These are phyloP conservation scores for Tricholoma saponaceum DNA, from an alignment of 768 basidiomycete genomes.

Conservation along the genomic window DNA sequence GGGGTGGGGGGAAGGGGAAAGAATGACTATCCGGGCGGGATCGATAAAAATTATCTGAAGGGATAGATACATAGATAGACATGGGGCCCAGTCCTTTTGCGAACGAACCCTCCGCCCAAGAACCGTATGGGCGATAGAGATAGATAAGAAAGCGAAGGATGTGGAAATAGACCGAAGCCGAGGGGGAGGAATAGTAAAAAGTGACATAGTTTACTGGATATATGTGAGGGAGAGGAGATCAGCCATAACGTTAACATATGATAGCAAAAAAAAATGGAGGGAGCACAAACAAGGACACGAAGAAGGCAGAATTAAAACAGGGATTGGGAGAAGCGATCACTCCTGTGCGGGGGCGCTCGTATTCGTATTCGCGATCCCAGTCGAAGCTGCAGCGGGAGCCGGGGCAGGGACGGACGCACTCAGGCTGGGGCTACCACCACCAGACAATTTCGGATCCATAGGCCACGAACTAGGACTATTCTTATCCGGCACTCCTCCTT, in stretches of 20 bases:
- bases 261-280: background rate
- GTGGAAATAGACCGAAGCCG: background rate
- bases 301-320: background rate
- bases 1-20: background rate
- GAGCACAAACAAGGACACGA: background rate
- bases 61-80: background rate
- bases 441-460: background rate
- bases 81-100: slow-evolving; percentile 1
- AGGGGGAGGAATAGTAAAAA: background rate
- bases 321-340: background rate
- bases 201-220: slow-evolving; percentile 3
- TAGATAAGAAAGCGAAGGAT: background rate
- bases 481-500: background rate
- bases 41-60: background rate
- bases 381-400: background rate
- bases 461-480: slow-evolving; percentile 1
- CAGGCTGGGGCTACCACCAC: background rate
- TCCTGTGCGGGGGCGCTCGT: background rate
- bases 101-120: slow-evolving; percentile 3
- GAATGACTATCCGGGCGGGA: background rate
- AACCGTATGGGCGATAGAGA: background rate
- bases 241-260: background rate
- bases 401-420: background rate
- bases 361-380: background rate
- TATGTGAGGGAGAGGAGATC: background rate